Base-by-base conservation (phyloP, 306 rosid genomes). In the Lagenaria siceraria region DNA sequence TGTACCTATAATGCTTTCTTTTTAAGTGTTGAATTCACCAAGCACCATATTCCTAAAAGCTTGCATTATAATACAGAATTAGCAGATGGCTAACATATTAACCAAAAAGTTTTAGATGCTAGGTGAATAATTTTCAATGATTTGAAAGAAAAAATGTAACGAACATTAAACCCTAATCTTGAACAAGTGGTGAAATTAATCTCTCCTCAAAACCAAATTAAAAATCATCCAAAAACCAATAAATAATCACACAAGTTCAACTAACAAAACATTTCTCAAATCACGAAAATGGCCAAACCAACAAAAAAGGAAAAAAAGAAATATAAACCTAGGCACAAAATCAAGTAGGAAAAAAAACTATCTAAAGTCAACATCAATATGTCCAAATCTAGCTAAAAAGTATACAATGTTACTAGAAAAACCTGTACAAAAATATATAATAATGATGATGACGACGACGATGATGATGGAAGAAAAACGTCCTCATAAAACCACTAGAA, bases 21-120 rank as follows among this genome's bases (percentile, higher is more conserved):
- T 61, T 71, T 27, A 68, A 74, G 55, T 15, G 72, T 31, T 66
- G 58, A 79, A 68, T 65, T 75, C 80, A 48, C 54, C 49, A 31
- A 83, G 38, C 81, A 83, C 54, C 68, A 59, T 76, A 58, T 71
- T 77, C 68, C 78, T 40, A 77, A 17, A 69, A 38, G 42, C 81
- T 78, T 49, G 75, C 68, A 69, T 52, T 72, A 51, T 25, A 51
- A 51, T 72, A 49, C 77, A 55, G 53, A 59, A 35, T 53, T 33
- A 22, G 75, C 77, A 29, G 43, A 72, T 19, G 33, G 52, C 55
- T 72, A 72, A 72, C 77, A 59, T 79, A 12, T 13, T 36, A 36
- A 64, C 74, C 60, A 43, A 65, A 56, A 60, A 81, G 11, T 0
- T 25, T 51, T 74, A 27, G 18, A 72, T 29, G 36, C 43, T 35